A percentile compares a stretch with the other conserved stretches of the same genome.
Conservation (phyloP, 345 rosid genomes). For the Linum trigynum region DNA sequence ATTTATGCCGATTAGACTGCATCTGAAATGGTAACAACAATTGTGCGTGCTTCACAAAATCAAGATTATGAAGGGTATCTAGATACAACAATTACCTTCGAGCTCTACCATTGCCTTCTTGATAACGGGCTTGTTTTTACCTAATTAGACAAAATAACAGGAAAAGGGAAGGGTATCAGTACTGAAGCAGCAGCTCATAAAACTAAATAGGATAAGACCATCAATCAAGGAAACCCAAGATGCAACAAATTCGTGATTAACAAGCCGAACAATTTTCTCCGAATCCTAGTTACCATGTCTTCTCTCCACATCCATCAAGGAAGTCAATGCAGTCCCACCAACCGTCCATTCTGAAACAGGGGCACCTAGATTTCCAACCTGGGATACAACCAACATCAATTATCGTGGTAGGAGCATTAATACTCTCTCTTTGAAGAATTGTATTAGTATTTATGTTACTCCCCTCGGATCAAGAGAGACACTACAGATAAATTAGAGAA, state of each 20-base stretch:
- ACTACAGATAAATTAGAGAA: background rate
- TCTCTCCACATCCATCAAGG: constrained; percentile 98
- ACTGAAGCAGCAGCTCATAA: no score
- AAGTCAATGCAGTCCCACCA: constrained; percentile 81
- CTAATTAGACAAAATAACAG: constrained; percentile 18
- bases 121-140: constrained; percentile 92
- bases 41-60: background rate
- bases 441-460: background rate
- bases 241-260: no score
- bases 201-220: no score
- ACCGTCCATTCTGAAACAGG: constrained; percentile 91
- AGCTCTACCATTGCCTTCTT: constrained; percentile 99
- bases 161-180: no score
- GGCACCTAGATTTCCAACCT: constrained; percentile 89
- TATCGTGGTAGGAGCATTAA: background rate
- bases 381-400: constrained; percentile 12
- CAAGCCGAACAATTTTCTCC: no score
- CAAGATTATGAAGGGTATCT: background rate
- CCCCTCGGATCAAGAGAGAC: background rate
- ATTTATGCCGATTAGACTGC: background rate
- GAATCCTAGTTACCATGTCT: constrained; percentile 56
- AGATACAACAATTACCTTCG: constrained; percentile 37
- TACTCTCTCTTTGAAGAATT: no score
- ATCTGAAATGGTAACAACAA: background rate
- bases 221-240: no score